Percentiles rank a stretch among this genome's conserved stretches.
Conservation (phyloP, 441 rosid species). For the Erodium trifolium region DNA sequence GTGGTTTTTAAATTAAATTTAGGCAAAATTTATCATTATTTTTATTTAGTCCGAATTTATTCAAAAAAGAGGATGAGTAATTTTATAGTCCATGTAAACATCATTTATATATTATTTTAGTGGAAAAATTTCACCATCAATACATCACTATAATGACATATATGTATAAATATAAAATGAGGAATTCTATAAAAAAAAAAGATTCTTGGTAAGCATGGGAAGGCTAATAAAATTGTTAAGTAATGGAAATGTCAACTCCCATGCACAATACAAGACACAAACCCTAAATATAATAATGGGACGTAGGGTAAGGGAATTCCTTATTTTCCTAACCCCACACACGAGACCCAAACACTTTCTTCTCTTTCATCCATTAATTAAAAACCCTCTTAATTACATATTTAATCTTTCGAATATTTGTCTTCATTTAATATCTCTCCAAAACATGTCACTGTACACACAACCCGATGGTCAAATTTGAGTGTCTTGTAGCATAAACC, state of each 20-base stretch:
- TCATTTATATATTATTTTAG: no score
- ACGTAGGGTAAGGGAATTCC: constrained; percentile 16
- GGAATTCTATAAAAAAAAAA: no score
- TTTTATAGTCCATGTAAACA: no score
- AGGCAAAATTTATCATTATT: no score
- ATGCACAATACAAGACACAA: constrained; percentile 34
- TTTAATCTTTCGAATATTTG: constrained; percentile 43
- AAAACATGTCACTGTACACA: constrained; percentile 11
- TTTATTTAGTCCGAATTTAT: no score
- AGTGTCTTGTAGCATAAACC: constrained; percentile 30
- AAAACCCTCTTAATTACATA: neutral
- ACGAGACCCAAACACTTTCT: constrained; percentile 19
- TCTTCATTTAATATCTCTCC: constrained; percentile 23
- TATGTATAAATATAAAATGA: no score
- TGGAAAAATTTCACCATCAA: no score
- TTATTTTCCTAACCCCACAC: constrained; percentile 13
- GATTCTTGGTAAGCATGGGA: no score
- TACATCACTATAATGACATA: no score
- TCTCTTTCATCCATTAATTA: constrained; percentile 8
- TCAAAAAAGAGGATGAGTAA: no score
- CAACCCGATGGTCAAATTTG: constrained; percentile 23
- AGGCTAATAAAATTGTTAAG: constrained; percentile 18
- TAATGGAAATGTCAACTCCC: constrained; percentile 44
- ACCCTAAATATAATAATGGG: constrained; percentile 16
- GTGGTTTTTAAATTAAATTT: no score